Evolutionary conservation across 2,329 filamentous ascomycete genomes (phyloP).

Genomic region (Alternaria incomplexa): DNA sequence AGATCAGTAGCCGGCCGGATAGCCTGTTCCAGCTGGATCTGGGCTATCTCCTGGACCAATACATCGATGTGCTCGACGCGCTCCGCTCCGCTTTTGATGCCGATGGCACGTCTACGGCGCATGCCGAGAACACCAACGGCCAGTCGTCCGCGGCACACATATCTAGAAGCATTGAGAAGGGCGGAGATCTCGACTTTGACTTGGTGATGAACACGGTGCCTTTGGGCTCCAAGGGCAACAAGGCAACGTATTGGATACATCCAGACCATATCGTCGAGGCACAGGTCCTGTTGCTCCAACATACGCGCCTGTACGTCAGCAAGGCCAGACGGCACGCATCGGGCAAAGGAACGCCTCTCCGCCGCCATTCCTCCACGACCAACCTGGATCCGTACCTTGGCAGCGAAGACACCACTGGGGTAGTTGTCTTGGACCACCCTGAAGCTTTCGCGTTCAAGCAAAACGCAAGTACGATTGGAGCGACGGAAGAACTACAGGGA

Average conservation of each 20-base stretch:
- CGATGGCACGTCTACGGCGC: constrained; percentile 21
- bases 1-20: constrained; percentile 69
- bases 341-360: constrained; percentile 28
- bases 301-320: constrained; percentile 51
- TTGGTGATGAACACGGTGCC: constrained; percentile 56
- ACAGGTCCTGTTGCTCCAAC: constrained; percentile 59
- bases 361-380: constrained; percentile 32
- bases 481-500: constrained; percentile 45
- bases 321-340: constrained; percentile 25
- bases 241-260: constrained; percentile 62
- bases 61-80: constrained; percentile 54
- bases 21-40: constrained; percentile 76
- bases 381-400: constrained; percentile 33
- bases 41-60: constrained; percentile 56
- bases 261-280: constrained; percentile 61
- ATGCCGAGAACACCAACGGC: constrained; percentile 19
- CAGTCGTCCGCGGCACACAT: constrained; percentile 44
- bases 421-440: constrained; percentile 56
- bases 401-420: constrained; percentile 48
- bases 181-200: constrained; percentile 57
- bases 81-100: constrained; percentile 54
- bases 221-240: constrained; percentile 53
- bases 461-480: constrained; percentile 53
- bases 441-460: constrained; percentile 55
- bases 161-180: constrained; percentile 47